These are phyloP conservation scores for Tripterygium wilfordii DNA, from an alignment of 177 flowering plant genomes.

Conservation along the genomic window DNA sequence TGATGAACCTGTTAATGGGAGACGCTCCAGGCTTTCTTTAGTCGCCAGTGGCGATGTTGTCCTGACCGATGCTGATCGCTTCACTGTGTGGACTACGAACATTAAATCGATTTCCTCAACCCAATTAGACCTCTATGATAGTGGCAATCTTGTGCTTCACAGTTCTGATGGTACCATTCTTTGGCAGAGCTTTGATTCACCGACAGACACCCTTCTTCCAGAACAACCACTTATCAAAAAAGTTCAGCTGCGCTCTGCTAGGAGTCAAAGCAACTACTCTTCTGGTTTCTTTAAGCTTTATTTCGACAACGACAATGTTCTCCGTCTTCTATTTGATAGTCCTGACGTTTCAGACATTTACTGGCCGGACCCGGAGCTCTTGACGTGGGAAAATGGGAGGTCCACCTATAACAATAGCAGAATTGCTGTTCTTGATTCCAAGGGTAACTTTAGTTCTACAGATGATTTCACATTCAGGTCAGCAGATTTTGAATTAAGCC, in stretches of 20 bases:
- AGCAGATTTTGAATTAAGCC: constrained; percentile 3
- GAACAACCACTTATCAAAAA: constrained; percentile 17
- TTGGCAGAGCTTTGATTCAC: constrained; percentile 38
- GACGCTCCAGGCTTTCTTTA: constrained; percentile 17
- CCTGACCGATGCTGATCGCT: constrained; percentile 15
- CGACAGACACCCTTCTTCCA: constrained; percentile 38
- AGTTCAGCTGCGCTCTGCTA: constrained; percentile 16
- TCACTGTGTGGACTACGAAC: constrained; percentile 17
- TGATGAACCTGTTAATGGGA: constrained; percentile 37
- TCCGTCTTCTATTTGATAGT: constrained; percentile 19
- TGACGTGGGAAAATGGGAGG: constrained; percentile 7
- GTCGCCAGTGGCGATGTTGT: constrained; percentile 18
- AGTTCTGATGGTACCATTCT: not conserved
- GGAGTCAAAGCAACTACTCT: constrained; percentile 19
- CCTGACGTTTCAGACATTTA: constrained; percentile 18
- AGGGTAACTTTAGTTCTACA: constrained; percentile 12
- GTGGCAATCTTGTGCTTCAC: constrained; percentile 28
- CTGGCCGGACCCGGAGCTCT: constrained; percentile 21
- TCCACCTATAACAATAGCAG: constrained; percentile 11
- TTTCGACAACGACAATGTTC: constrained; percentile 25
- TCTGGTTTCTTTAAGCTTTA: constrained; percentile 24
- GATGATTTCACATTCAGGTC: constrained; percentile 6
- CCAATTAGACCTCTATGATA: constrained; percentile 10
- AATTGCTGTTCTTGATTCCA: constrained; percentile 12
- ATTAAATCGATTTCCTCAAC: not conserved